Conservation (phyloP, 306 rosid species). For the Senna siamea region DNA sequence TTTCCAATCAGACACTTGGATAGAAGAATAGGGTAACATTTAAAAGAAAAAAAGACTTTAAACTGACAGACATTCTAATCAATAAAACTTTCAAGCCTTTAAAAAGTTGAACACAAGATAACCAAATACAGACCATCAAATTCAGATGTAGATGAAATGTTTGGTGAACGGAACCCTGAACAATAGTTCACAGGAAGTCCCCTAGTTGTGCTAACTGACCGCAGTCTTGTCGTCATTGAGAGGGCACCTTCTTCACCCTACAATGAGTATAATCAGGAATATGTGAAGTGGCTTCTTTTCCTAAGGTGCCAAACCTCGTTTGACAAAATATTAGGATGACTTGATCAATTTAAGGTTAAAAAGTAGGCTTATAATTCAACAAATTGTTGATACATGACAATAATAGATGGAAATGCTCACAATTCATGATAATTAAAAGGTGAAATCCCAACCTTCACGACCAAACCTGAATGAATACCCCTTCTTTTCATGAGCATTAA, state of each 20-base stretch:
- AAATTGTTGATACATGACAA: conserved; percentile 9
- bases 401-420: conserved; percentile 14
- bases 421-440: conserved; percentile 25
- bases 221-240: conserved; percentile 89
- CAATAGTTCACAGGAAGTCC: conserved; percentile 94
- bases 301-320: conserved; percentile 23
- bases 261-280: conserved; percentile 38
- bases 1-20: conserved; percentile 26
- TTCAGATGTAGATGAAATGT: conserved; percentile 56
- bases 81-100: conserved; percentile 13
- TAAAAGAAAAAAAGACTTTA: conserved; percentile 14
- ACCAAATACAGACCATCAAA: conserved; percentile 62
- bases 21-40: conserved; percentile 7
- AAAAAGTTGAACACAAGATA: conserved; percentile 27
- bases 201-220: conserved; percentile 60
- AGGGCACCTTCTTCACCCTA: conserved; percentile 99
- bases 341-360: conserved; percentile 14
- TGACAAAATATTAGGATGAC: conserved; percentile 27
- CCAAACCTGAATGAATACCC: conserved; percentile 92
- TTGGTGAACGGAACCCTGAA: conserved; percentile 76
- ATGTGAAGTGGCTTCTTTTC: conserved; percentile 32
- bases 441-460: conserved; percentile 76
- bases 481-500: conserved; percentile 99
- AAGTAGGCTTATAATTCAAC: conserved; percentile 17
- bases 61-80: no score